Conservation (phyloP, 768 basidiomycete genomes). For the Trametes cingulata region DNA sequence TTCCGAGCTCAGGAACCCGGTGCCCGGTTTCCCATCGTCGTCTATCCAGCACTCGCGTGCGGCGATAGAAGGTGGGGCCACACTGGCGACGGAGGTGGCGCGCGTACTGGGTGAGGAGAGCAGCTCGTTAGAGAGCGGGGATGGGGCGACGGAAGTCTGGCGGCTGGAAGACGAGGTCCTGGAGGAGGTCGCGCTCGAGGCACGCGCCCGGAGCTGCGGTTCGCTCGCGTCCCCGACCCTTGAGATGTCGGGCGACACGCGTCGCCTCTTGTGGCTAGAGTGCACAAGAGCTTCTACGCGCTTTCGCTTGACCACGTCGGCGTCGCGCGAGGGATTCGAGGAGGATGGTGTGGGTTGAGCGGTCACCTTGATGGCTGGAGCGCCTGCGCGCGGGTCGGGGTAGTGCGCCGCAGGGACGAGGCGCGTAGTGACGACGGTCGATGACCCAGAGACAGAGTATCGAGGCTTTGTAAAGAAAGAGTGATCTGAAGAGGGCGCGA, state of each 20-base stretch:
- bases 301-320: conserved; percentile 24
- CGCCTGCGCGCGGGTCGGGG: conserved; percentile 19
- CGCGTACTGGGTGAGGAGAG: conserved; percentile 67
- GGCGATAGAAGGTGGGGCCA: conserved; percentile 38
- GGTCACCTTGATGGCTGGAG: conserved; percentile 23
- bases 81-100: conserved; percentile 56
- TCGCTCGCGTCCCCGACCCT: background rate
- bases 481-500: conserved; percentile 26
- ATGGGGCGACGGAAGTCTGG: conserved; percentile 16
- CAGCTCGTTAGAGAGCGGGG: conserved; percentile 34
- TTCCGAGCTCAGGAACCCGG: conserved; percentile 61
- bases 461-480: conserved; percentile 36
- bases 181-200: conserved; percentile 22
- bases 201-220: conserved; percentile 17
- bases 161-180: conserved; percentile 11
- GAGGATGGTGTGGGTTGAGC: conserved; percentile 25
- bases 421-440: conserved; percentile 33
- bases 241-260: conserved; percentile 21
- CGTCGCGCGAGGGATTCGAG: conserved; percentile 21
- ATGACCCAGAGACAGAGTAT: conserved; percentile 21
- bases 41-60: conserved; percentile 50
- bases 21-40: conserved; percentile 54
- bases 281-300: background rate
- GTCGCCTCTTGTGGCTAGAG: conserved; percentile 27
- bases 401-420: conserved; percentile 27